A percentile compares a stretch with the other conserved stretches of the same genome.
These are phyloP conservation scores for Thalassiosira exigua DNA, from an alignment of 352 stramenopile genomes.

Conservation along the genomic window DNA sequence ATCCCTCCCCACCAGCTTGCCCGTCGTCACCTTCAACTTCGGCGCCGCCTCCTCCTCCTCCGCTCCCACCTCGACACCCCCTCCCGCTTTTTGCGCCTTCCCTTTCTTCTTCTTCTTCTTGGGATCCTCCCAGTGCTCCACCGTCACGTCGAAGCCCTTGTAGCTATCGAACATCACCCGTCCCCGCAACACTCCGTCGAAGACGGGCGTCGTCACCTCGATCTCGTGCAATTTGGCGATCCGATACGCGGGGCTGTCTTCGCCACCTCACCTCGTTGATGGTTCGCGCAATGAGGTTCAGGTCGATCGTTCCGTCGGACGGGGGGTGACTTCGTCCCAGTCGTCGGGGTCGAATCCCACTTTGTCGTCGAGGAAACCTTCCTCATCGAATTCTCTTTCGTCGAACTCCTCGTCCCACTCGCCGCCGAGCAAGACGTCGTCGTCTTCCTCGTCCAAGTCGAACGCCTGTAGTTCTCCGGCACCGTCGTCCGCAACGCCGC, in stretches of 20 bases:
- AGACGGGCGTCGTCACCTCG: slow-evolving; percentile 77
- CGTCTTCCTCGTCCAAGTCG: slow-evolving; percentile 17
- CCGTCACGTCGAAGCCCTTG: slow-evolving; percentile 77
- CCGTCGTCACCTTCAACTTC: slow-evolving; percentile 31
- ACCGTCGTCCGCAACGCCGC: slow-evolving; percentile 8
- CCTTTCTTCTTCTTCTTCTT: slow-evolving; percentile 61
- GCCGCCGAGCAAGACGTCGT: slow-evolving; percentile 9
- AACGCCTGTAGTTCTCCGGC: slow-evolving; percentile 5
- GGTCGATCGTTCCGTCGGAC: slow-evolving; percentile 35
- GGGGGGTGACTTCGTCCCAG: not conserved
- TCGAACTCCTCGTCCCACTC: slow-evolving; percentile 28
- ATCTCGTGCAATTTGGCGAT: slow-evolving; percentile 72
- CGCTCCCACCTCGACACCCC: slow-evolving; percentile 43
- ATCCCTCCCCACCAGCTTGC: slow-evolving; percentile 63
- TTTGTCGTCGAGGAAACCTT: slow-evolving; percentile 26
- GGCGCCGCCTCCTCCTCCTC: too few species aligned
- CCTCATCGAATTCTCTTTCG: slow-evolving; percentile 21
- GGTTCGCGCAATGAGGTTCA: slow-evolving; percentile 49
- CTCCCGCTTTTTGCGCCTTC: slow-evolving; percentile 45
- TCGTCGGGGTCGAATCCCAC: slow-evolving; percentile 4
- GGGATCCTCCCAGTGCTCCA: slow-evolving; percentile 58
- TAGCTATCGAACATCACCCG: slow-evolving; percentile 74
- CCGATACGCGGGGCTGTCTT: slow-evolving; percentile 30
- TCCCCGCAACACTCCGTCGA: slow-evolving; percentile 59
- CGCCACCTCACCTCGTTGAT: slow-evolving; percentile 63